phyloP scores from a whole-genome alignment of 208 protist genomes.

The Crithidia thermophila region DNA sequence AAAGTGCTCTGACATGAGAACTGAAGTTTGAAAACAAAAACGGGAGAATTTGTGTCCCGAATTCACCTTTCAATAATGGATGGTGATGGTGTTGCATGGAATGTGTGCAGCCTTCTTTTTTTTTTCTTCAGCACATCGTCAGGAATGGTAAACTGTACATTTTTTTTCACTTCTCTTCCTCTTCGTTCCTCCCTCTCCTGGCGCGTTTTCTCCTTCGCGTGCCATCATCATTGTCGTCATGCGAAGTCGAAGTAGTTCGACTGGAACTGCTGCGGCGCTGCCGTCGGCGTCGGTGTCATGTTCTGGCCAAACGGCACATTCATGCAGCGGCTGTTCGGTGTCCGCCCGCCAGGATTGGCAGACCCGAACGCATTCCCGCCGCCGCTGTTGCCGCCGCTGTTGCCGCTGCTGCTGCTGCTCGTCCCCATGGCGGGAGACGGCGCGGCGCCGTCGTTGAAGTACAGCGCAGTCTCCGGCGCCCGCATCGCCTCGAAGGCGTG shows the following conservation, averaged over 20 bases:
- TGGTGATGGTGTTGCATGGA: too few relatives aligned
- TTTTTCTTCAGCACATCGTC: too few relatives aligned
- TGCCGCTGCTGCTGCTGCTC: not conserved
- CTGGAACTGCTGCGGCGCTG: slow-evolving; percentile 3
- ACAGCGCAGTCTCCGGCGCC: slow-evolving; percentile 30
- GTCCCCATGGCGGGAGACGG: not conserved
- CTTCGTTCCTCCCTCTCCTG: not conserved
- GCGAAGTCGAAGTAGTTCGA: slow-evolving; percentile 33
- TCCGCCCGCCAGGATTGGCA: slow-evolving; percentile 10
- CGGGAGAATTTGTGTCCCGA: too few relatives aligned
- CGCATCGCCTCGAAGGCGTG: slow-evolving; percentile 71
- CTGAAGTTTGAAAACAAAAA: too few relatives aligned
- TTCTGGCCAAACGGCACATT: slow-evolving; percentile 29
- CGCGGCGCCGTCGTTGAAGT: slow-evolving; percentile 16
- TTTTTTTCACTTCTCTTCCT: too few relatives aligned
- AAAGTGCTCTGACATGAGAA: too few relatives aligned
- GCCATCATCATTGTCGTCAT: slow-evolving; percentile 12
- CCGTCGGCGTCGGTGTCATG: not conserved
- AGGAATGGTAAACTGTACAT: too few relatives aligned
- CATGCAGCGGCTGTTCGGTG: slow-evolving; percentile 32
- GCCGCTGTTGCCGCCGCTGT: not conserved
- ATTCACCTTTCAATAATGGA: too few relatives aligned
- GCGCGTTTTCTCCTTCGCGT: too few relatives aligned
- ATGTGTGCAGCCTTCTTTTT: too few relatives aligned
- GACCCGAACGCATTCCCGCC: not conserved